Percentiles rank a stretch among this genome's conserved stretches.
Conservation (phyloP, 768 basidiomycete genomes). For the Mycena metata region DNA sequence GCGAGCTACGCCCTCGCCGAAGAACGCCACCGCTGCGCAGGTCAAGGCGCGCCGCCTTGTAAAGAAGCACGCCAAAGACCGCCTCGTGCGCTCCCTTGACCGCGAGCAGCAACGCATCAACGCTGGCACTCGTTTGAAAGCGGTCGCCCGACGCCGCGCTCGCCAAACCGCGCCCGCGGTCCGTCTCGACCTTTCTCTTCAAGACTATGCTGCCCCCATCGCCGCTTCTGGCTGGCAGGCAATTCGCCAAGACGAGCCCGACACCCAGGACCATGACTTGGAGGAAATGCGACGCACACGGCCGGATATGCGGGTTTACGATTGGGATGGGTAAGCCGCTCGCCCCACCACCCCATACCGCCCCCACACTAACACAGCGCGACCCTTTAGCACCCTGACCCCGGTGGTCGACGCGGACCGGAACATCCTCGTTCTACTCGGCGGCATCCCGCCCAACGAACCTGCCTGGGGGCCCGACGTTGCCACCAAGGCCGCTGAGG, state of each 20-base stretch:
- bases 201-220: background rate
- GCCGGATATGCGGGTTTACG: constrained; percentile 35
- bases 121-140: background rate
- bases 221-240: background rate
- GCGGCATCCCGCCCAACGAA: background rate
- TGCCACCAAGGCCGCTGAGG: background rate
- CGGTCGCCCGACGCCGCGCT: background rate
- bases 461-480: background rate
- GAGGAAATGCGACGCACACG: no score
- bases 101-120: background rate
- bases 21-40: background rate
- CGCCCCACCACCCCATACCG: no score
- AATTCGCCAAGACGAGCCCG: background rate
- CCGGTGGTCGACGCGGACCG: background rate
- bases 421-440: background rate
- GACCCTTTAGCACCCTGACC: background rate
- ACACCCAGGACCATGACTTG: no score
- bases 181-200: background rate
- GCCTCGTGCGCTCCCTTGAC: background rate
- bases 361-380: no score
- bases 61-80: background rate
- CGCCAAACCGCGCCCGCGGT: background rate
- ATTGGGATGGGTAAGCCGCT: constrained; percentile 3
- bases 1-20: no score
- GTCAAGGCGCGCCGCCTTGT: background rate